Evolutionary conservation across 148 eudicot species (phyloP), one percentile per base, ranked within the genome.

Genomic region (Chenopodium quinoa): DNA sequence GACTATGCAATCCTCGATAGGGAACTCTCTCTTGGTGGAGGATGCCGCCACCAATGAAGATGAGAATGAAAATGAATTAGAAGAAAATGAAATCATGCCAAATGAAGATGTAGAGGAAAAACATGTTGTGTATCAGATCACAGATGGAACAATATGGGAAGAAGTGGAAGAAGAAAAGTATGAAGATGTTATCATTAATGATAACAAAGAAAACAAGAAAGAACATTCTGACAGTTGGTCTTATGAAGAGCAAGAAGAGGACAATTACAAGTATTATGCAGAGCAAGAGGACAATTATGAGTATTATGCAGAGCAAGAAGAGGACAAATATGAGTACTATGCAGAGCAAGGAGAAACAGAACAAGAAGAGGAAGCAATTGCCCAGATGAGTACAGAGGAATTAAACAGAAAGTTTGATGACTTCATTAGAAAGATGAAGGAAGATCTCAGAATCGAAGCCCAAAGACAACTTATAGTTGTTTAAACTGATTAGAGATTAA

Each of bases 341-440:
- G 32, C 14, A 14, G 40, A 25, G 19, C 29, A 19, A 23, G 23
- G 66, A 23, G 79, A 83, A 25, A 88, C 83, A 54, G 80, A 62
- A 75, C 85, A 80, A 2, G 88, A 80, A 34, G 88, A 82, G 44
- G 86, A 73, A 67, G 80, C 56, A 7, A 76, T 76, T 31, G 77
- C 78, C 22, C 73, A 79, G 63, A 63, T 90, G 82, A 92, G 91
- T 64, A 86, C 89, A 32, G 98, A 94, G 64, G 98, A 94, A 69
- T 67, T 92, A 65, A 94, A 94, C 78, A 84, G 90, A 85, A 92
- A 87, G 84, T 90, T 91, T 77, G 97, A 94, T 62, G 97, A 92
- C 10, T 92, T 94, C 86, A 94, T 94, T 20, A 88, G 91, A 78
- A 94, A 82, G 84, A 91, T 84, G 90, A 92, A 91, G 82, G 90